phyloP scores from a whole-genome alignment of 805 yeast genomes.

The Kazachstania kunashirensis region DNA sequence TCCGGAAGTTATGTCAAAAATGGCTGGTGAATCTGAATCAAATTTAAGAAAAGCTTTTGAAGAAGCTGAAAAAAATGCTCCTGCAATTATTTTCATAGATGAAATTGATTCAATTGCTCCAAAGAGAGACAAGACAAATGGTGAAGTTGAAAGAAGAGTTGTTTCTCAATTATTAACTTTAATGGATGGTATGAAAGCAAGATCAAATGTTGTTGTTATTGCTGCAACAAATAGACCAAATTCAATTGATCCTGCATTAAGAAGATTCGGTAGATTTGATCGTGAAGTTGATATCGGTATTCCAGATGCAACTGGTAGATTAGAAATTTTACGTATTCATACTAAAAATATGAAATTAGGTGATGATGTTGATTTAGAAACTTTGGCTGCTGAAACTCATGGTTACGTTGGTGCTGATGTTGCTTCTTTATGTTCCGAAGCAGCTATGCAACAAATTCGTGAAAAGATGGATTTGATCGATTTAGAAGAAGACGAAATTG shows the following conservation, averaged over 20 bases:
- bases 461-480: conserved; percentile 94
- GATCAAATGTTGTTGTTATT: conserved; percentile 94
- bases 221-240: conserved; percentile 89
- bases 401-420: conserved; percentile 99
- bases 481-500: conserved; percentile 52
- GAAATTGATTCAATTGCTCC: conserved; percentile 99
- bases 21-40: conserved; percentile 99
- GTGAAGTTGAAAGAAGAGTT: conserved; percentile 98
- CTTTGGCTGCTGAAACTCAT: conserved; percentile 94
- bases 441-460: conserved; percentile 99
- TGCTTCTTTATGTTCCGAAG: conserved; percentile 98
- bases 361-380: conserved; percentile 90
- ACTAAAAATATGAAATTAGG: conserved; percentile 97
- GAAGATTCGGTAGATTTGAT: conserved; percentile 85
- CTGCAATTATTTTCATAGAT: conserved; percentile 94
- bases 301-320: conserved; percentile 97
- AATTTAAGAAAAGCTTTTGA: conserved; percentile 96
- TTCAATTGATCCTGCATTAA: conserved; percentile 65
- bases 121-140: conserved; percentile 98
- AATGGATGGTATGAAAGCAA: conserved; percentile 99
- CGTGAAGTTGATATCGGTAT: conserved; percentile 87
- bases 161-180: conserved; percentile 94
- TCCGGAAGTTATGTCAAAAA: conserved; percentile 98
- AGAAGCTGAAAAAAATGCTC: conserved; percentile 98
- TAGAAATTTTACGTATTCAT: conserved; percentile 93